Evolutionary conservation across 2,329 filamentous ascomycete species (phyloP).

Genomic region (Cladorrhinum sp.): DNA sequence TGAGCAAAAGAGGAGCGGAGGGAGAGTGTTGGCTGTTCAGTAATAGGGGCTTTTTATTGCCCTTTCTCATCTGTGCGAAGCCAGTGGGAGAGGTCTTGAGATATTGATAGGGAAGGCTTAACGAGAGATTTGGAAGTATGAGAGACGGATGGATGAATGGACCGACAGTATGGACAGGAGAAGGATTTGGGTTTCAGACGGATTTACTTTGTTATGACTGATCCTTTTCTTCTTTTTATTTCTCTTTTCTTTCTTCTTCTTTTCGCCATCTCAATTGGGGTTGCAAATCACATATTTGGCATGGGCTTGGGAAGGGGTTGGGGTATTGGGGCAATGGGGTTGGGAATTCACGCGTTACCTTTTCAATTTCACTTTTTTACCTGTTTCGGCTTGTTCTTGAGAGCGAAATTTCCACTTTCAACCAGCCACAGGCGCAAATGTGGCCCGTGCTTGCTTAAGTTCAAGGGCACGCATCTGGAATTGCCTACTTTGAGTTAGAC

Average conservation of each 20-base stretch:
- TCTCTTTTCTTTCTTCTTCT: not conserved
- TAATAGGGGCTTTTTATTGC: no score
- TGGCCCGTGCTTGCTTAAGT: not conserved
- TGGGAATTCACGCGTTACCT: no score
- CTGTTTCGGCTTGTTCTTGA: no score
- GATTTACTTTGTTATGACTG: no score
- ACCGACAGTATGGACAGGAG: no score
- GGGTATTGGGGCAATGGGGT: no score
- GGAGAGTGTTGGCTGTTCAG: conserved; percentile 49
- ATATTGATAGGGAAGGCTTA: conserved; percentile 12
- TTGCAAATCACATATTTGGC: not conserved
- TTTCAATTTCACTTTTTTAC: not conserved
- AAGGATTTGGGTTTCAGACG: no score
- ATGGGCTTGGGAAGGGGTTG: no score
- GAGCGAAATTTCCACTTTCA: not conserved
- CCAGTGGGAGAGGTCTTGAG: no score
- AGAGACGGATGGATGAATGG: no score
- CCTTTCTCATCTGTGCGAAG: no score
- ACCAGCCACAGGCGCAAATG: not conserved
- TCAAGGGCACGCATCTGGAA: not conserved
- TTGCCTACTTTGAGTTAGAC: not conserved
- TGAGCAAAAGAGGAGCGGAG: conserved; percentile 49
- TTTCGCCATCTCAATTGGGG: not conserved
- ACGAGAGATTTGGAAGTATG: no score
- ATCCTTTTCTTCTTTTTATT: not conserved